phyloP scores from a whole-genome alignment of 2,329 filamentous ascomycete species.

The Aspergillus hiratsukae region DNA sequence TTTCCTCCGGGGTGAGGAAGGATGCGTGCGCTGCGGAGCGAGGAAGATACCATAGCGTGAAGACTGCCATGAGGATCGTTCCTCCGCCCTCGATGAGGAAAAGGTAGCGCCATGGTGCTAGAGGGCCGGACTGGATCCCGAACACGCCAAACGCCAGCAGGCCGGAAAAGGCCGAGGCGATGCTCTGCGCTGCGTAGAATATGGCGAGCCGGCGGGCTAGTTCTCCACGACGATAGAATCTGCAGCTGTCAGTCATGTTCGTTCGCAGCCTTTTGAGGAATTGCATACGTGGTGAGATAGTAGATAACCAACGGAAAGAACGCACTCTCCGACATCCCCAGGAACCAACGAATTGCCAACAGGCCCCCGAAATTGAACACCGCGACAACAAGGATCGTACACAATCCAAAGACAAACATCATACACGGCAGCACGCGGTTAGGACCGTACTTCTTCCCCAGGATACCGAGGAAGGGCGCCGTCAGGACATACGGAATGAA shows the following conservation, averaged over 20 bases:
- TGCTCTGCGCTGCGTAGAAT: constrained; percentile 72
- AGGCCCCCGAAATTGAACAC: constrained; percentile 60
- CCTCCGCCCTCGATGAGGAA: constrained; percentile 55
- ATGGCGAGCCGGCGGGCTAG: constrained; percentile 65
- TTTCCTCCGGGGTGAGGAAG: constrained; percentile 64
- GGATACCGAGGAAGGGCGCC: constrained; percentile 60
- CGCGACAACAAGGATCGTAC: constrained; percentile 57
- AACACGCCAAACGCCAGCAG: constrained; percentile 59
- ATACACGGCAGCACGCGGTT: constrained; percentile 61
- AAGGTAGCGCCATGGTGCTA: constrained; percentile 51
- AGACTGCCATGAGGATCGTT: constrained; percentile 58
- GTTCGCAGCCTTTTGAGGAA: too few relatives aligned
- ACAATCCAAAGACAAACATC: constrained; percentile 64
- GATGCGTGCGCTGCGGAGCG: constrained; percentile 58
- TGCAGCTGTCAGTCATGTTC: too few relatives aligned
- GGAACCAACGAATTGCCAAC: constrained; percentile 65
- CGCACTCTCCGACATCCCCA: constrained; percentile 63
- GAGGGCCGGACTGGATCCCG: constrained; percentile 47
- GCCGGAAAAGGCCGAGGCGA: constrained; percentile 64
- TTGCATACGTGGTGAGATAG: constrained; percentile 51
- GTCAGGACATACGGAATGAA: constrained; percentile 71
- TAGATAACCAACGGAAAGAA: constrained; percentile 70
- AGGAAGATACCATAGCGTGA: constrained; percentile 68
- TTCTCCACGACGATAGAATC: constrained; percentile 67
- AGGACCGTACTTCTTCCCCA: constrained; percentile 65